phyloP scores from a whole-genome alignment of 352 stramenopile species.

The Globisporangium cystogenes region DNA sequence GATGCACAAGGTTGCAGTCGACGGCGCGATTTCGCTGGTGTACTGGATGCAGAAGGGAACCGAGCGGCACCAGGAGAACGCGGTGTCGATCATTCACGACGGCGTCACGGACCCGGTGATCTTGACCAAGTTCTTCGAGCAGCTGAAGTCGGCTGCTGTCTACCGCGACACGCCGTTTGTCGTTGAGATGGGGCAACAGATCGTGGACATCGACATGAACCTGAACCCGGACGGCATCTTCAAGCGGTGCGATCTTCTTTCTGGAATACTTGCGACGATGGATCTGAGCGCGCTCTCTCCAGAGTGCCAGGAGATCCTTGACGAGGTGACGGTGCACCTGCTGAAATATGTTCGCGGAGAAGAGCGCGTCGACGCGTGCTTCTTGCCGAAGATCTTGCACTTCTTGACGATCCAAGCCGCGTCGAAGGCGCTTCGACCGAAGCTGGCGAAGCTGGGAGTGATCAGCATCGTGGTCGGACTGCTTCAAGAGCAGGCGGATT shows the following conservation, averaged over 20 bases:
- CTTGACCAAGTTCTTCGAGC: conserved; percentile 51
- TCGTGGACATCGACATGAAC: conserved; percentile 59
- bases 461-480: conserved; percentile 52
- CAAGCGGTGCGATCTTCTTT: conserved; percentile 61
- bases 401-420: conserved; percentile 30
- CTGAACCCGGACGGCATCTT: conserved; percentile 49
- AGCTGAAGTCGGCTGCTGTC: conserved; percentile 41
- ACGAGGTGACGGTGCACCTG: conserved; percentile 53
- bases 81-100: conserved; percentile 65
- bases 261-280: conserved; percentile 41
- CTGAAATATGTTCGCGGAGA: conserved; percentile 19
- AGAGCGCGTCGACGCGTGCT: conserved; percentile 12
- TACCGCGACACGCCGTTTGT: conserved; percentile 61
- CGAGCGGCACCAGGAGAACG: conserved; percentile 77
- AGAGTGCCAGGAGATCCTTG: conserved; percentile 54
- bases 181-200: conserved; percentile 53
- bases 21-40: conserved; percentile 59
- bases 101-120: conserved; percentile 38
- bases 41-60: conserved; percentile 86
- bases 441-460: conserved; percentile 42
- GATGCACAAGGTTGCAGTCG: conserved; percentile 71
- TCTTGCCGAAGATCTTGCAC: conserved; percentile 24
- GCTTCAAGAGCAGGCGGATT: conserved; percentile 40
- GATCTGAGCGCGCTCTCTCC: conserved; percentile 32
- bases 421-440: conserved; percentile 24